These are phyloP conservation scores for Zygosaccharomyces pseudobailii DNA, from an alignment of 1,139 yeast species.

Conservation along the genomic window DNA sequence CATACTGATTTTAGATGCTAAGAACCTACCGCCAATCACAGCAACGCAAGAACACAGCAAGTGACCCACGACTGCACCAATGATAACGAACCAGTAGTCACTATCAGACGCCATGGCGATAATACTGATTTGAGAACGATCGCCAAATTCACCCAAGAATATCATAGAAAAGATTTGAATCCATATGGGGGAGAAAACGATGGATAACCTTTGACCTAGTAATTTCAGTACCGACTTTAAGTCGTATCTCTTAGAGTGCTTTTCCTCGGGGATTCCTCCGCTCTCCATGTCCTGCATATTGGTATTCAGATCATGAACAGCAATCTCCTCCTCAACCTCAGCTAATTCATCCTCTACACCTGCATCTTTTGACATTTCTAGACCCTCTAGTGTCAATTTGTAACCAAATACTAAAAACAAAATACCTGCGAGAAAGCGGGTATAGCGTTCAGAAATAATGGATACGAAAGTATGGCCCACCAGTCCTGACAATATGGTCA, in stretches of 20 bases:
- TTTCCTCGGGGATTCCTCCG: slow-evolving; percentile 37
- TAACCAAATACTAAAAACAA: slow-evolving; percentile 81
- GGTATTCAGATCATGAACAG: slow-evolving; percentile 52
- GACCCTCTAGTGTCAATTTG: slow-evolving; percentile 73
- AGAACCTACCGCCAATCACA: slow-evolving; percentile 85
- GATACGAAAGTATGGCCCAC: slow-evolving; percentile 91
- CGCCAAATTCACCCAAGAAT: slow-evolving; percentile 98
- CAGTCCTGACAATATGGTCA: slow-evolving; percentile 87
- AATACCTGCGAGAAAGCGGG: slow-evolving; percentile 75
- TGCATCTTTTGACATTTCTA: slow-evolving; percentile 69
- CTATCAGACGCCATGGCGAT: slow-evolving; percentile 98
- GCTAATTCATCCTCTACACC: slow-evolving; percentile 95
- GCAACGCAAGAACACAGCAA: slow-evolving; percentile 87
- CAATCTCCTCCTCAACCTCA: slow-evolving; percentile 93
- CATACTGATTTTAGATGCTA: slow-evolving; percentile 87
- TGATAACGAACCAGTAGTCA: slow-evolving; percentile 81
- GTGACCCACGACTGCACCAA: slow-evolving; percentile 91
- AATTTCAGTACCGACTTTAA: slow-evolving; percentile 50
- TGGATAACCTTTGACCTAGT: slow-evolving; percentile 63
- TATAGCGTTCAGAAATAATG: slow-evolving; percentile 70
- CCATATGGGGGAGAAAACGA: slow-evolving; percentile 82
- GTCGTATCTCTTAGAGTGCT: slow-evolving; percentile 31
- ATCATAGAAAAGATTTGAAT: slow-evolving; percentile 95
- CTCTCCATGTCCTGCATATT: slow-evolving; percentile 54
- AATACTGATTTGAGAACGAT: slow-evolving; percentile 95